Evolutionary conservation across 495 filamentous ascomycete genomes (phyloP), one percentile per base, ranked within the genome.

Genomic region (Penicillium mononematosum): DNA sequence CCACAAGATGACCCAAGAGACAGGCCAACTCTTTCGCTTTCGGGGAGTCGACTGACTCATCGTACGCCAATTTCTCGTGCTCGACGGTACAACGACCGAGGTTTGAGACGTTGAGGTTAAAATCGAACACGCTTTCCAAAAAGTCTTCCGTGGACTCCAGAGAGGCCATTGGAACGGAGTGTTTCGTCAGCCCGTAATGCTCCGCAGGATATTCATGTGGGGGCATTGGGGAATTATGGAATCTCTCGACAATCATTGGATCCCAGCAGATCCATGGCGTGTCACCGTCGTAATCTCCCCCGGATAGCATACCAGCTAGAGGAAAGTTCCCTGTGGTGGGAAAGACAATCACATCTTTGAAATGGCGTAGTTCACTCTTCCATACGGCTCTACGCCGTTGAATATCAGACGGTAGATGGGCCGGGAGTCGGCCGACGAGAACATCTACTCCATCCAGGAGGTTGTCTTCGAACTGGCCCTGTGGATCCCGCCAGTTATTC

Each of bases 281-380:
- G 61, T 98, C 94, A 0, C 94, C 94, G 57, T 97, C 93, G 67
- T 97, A 97, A 70, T 98, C 94, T 9, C 94, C 94, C 14, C 93
- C 94, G 4, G 91, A 94, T 0, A 97, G 77, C 69, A 90, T 89
- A 32, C 85, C 82, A 0, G 92, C 94, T 1, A 96, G 79, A 0
- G 91, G 83, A 20, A 79, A 78, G 11, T 81, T 49, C 0, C 94
- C 92, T 61, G 81, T 82, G 0, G 80, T 79, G 0, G 94, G 79
- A 62, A 98, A 97, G 2, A 97, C 83, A 55, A 96, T 87, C 6
- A 97, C 88, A 66, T 97, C 90, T 58, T 88, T 85, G 19, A 96
- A 78, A n/a, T 85, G 80, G 5, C 83, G 79, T 0, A 98, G 79
- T 57, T 91, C 86, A 0, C 75, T 71, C 43, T 81, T 86, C 79